Conservation (phyloP, 768 basidiomycete species). For the Podaxis sp. region DNA sequence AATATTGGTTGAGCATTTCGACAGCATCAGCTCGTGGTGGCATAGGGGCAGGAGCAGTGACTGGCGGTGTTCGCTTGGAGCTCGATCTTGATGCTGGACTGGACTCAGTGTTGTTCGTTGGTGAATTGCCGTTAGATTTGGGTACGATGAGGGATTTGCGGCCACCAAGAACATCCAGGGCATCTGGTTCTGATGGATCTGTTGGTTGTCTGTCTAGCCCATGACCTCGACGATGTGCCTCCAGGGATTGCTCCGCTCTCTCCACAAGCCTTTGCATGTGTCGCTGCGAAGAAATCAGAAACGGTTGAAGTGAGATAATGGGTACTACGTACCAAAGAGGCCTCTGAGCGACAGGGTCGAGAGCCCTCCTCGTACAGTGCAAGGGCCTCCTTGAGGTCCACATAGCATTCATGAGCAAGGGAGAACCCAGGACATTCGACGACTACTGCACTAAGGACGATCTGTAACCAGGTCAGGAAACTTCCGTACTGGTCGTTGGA, state of each 20-base stretch:
- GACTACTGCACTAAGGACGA: constrained; percentile 46
- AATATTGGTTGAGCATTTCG: constrained; percentile 28
- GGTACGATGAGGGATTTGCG: constrained; percentile 34
- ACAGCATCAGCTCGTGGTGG: constrained; percentile 22
- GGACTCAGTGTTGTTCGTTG: constrained; percentile 16
- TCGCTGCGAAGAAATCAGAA: neutral
- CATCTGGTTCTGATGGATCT: constrained; percentile 28
- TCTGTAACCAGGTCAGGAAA: constrained; percentile 31
- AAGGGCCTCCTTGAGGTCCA: constrained; percentile 36
- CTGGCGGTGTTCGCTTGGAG: constrained; percentile 19
- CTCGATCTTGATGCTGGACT: constrained; percentile 1
- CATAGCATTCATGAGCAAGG: constrained; percentile 38
- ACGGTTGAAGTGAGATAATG: neutral
- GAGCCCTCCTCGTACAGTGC: constrained; percentile 46
- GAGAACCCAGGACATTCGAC: constrained; percentile 45
- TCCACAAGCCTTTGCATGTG: constrained; percentile 14
- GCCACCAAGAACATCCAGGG: constrained; percentile 38
- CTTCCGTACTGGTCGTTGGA: neutral
- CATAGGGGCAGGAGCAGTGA: constrained; percentile 25
- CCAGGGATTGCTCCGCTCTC: constrained; percentile 10
- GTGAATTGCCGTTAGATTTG: constrained; percentile 30
- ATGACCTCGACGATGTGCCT: constrained; percentile 5
- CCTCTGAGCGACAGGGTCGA: constrained; percentile 18
- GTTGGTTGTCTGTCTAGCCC: constrained; percentile 2
- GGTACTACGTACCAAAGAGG: constrained; percentile 6